phyloP scores from a whole-genome alignment of 1,284 basidiomycete species.

The Cutaneotrichosporon cutaneum region DNA sequence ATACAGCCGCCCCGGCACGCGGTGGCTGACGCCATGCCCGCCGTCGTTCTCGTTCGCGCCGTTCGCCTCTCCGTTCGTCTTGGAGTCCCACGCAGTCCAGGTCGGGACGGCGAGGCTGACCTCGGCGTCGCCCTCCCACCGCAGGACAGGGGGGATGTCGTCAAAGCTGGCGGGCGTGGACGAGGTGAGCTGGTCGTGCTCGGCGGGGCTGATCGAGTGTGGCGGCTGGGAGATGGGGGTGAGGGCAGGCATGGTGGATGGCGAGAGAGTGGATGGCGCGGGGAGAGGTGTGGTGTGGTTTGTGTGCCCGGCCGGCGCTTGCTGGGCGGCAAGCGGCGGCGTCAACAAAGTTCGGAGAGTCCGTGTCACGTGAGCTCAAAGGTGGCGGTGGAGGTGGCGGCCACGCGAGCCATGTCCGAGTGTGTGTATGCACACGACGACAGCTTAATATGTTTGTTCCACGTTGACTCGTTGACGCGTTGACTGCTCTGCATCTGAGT shows the following conservation, averaged over 20 bases:
- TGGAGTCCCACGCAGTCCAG: slow-evolving; percentile 55
- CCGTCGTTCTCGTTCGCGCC: neutral
- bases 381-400: too few relatives aligned
- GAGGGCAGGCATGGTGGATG: slow-evolving; percentile 9
- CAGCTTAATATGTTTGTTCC: too few relatives aligned
- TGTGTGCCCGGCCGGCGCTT: neutral
- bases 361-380: too few relatives aligned
- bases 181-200: slow-evolving; percentile 64
- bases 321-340: neutral
- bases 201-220: slow-evolving; percentile 62
- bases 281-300: neutral
- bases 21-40: neutral
- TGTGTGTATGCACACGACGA: too few relatives aligned
- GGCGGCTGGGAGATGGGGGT: slow-evolving; percentile 30
- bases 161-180: slow-evolving; percentile 77
- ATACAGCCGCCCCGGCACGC: slow-evolving; percentile 65
- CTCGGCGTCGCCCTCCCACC: slow-evolving; percentile 68
- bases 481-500: too few relatives aligned
- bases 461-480: too few relatives aligned
- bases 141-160: slow-evolving; percentile 74
- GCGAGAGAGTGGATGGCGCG: neutral
- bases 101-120: slow-evolving; percentile 64
- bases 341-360: too few relatives aligned
- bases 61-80: slow-evolving; percentile 7
- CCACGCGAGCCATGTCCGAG: too few relatives aligned